phyloP scores from a whole-genome alignment of 305 asterid genomes.

The Nicotiana rustica region DNA sequence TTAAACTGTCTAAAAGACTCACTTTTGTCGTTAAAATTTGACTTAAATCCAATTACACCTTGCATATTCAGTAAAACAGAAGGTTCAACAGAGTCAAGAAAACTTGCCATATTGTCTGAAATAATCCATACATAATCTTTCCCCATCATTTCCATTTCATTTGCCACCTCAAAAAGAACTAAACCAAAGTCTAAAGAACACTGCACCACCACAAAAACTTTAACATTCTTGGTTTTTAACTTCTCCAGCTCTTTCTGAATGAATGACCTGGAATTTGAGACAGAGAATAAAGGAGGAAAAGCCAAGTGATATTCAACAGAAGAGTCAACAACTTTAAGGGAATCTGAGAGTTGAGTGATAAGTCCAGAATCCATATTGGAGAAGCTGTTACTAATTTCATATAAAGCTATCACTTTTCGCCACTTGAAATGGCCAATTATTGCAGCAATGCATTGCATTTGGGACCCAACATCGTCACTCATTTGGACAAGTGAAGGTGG shows the following conservation, averaged over 20 bases:
- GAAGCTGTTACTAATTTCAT: constrained; percentile 45
- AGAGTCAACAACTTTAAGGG: constrained; percentile 49
- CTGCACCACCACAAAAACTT: constrained; percentile 51
- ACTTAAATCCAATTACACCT: constrained; percentile 70
- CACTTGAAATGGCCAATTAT: constrained; percentile 59
- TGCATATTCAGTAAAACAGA: constrained; percentile 56
- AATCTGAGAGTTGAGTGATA: constrained; percentile 51
- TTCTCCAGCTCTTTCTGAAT: constrained; percentile 48
- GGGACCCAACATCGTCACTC: constrained; percentile 42
- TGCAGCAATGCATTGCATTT: constrained; percentile 56
- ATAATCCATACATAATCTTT: constrained; percentile 72
- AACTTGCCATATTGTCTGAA: constrained; percentile 53
- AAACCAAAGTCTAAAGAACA: constrained; percentile 58
- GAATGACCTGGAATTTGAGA: constrained; percentile 36
- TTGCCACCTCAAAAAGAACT: constrained; percentile 59
- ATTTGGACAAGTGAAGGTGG: constrained; percentile 46
- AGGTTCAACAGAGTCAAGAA: constrained; percentile 60
- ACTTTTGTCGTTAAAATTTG: constrained; percentile 34
- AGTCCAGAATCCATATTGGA: constrained; percentile 44
- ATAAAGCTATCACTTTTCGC: constrained; percentile 56
- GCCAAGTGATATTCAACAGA: constrained; percentile 46
- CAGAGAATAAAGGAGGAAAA: constrained; percentile 48
- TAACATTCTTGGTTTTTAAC: constrained; percentile 43
- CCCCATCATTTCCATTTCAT: constrained; percentile 62
- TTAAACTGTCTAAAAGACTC: constrained; percentile 49